A percentile compares a stretch with the other conserved stretches of the same genome.
These are phyloP conservation scores for Ceratobasidium papillatum DNA, from an alignment of 1,284 basidiomycete species.

Conservation along the genomic window DNA sequence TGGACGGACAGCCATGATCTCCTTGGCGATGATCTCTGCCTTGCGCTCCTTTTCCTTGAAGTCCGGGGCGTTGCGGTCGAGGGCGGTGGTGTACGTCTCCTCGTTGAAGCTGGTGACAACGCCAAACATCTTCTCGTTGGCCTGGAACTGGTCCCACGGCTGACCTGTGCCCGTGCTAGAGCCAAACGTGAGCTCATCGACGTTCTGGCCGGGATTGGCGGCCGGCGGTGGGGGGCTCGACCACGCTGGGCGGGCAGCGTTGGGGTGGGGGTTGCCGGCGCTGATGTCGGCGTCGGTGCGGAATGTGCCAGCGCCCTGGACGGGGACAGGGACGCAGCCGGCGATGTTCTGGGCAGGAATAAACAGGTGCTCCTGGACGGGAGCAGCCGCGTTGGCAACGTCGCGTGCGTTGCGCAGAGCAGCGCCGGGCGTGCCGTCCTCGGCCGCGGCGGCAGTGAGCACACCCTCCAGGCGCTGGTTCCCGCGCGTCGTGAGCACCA, in stretches of 20 bases:
- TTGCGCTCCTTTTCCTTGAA: constrained; percentile 89
- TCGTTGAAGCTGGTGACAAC: constrained; percentile 93
- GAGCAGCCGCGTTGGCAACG: constrained; percentile 65
- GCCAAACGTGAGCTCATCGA: constrained; percentile 76
- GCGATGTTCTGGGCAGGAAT: constrained; percentile 73
- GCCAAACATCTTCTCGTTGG: constrained; percentile 93
- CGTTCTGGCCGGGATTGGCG: constrained; percentile 47
- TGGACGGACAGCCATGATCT: constrained; percentile 82
- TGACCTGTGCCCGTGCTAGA: constrained; percentile 55
- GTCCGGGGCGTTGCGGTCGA: constrained; percentile 85
- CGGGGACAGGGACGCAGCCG: constrained; percentile 63
- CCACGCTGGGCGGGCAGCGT: constrained; percentile 47
- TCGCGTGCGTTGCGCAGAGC: constrained; percentile 79
- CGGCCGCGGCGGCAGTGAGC: constrained; percentile 65
- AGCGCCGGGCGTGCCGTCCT: constrained; percentile 72
- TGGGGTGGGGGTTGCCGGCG: constrained; percentile 55
- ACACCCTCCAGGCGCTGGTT: constrained; percentile 74
- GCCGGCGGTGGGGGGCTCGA: constrained; percentile 43
- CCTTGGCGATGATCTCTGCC: constrained; percentile 88
- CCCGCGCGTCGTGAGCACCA: constrained; percentile 74
- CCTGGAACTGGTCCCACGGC: constrained; percentile 96
- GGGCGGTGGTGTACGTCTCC: constrained; percentile 93
- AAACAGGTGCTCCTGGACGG: constrained; percentile 73
- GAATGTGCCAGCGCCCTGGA: constrained; percentile 76
- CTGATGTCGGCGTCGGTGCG: constrained; percentile 89